Evolutionary conservation across 2,329 filamentous ascomycete species (phyloP).

Genomic region (Ophiosphaerella korrae): DNA sequence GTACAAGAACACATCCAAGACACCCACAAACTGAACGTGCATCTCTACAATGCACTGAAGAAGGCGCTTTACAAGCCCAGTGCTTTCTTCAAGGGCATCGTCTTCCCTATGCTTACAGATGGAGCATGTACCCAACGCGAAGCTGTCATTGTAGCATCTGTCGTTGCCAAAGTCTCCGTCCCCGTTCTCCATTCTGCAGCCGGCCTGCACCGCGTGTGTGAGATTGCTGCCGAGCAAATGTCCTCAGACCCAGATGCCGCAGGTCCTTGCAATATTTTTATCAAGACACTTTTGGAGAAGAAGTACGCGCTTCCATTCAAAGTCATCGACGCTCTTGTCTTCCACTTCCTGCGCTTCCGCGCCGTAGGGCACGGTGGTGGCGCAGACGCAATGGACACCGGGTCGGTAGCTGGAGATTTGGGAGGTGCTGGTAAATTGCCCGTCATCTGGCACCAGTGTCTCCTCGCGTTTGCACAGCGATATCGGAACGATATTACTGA

Average conservation of each 20-base stretch:
- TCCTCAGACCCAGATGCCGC: slow-evolving; percentile 82
- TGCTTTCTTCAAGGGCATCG: slow-evolving; percentile 94
- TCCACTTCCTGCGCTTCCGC: slow-evolving; percentile 92
- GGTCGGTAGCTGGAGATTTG: slow-evolving; percentile 40
- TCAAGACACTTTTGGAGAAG: slow-evolving; percentile 91
- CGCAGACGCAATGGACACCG: slow-evolving; percentile 59
- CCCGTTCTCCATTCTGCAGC: slow-evolving; percentile 92
- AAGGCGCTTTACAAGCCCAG: slow-evolving; percentile 92
- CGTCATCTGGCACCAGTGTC: slow-evolving; percentile 94
- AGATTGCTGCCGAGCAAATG: slow-evolving; percentile 91
- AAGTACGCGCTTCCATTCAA: slow-evolving; percentile 95
- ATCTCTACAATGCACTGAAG: slow-evolving; percentile 92
- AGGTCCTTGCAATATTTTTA: slow-evolving; percentile 93
- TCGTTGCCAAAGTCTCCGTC: slow-evolving; percentile 82
- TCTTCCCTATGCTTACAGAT: slow-evolving; percentile 85
- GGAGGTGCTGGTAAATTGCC: slow-evolving; percentile 71
- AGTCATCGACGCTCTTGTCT: slow-evolving; percentile 91
- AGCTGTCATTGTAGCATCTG: slow-evolving; percentile 87
- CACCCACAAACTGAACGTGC: slow-evolving; percentile 92
- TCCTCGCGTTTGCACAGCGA: slow-evolving; percentile 89
- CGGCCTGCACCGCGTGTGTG: slow-evolving; percentile 87
- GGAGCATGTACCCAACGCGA: slow-evolving; percentile 92
- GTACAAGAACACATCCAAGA: slow-evolving; percentile 95
- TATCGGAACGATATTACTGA: slow-evolving; percentile 97
- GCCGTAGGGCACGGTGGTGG: slow-evolving; percentile 65